Evolutionary conservation across 2,329 filamentous ascomycete genomes (phyloP).

Genomic region (Diaporthe destruens): DNA sequence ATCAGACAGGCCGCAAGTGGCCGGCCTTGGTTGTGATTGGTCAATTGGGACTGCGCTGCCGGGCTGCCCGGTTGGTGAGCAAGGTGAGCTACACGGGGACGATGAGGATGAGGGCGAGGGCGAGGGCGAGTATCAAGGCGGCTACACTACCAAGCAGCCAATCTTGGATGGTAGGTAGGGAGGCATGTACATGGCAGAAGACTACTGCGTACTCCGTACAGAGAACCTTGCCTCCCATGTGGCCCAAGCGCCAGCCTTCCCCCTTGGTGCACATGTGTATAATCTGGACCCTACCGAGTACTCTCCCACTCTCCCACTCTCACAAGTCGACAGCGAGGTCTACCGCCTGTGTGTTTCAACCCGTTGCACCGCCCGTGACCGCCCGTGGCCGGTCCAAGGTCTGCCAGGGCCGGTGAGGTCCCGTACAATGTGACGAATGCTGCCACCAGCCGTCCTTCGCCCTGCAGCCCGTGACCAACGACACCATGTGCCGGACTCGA

Average conservation of each 20-base stretch:
- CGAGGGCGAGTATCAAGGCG: too few species aligned
- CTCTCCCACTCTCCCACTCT: too few species aligned
- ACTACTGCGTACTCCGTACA: background rate
- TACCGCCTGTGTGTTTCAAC: constrained; percentile 5
- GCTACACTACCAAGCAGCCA: too few species aligned
- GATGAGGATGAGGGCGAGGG: background rate
- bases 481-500: constrained; percentile 18
- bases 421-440: constrained; percentile 18
- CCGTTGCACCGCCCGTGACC: background rate
- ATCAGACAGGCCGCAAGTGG: background rate
- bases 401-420: background rate
- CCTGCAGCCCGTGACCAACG: constrained; percentile 3
- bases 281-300: background rate
- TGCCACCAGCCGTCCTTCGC: constrained; percentile 23
- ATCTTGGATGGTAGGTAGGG: too few species aligned
- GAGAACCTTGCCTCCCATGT: constrained; percentile 8
- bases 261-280: background rate
- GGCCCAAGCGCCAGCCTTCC: constrained; percentile 11
- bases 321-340: background rate
- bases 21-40: constrained; percentile 25
- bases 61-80: background rate
- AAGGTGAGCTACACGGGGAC: too few species aligned
- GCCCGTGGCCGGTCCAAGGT: background rate
- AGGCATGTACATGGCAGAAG: too few species aligned
- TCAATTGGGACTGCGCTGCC: constrained; percentile 6